Base-by-base conservation (phyloP, 345 rosid species). In the Linum tenue region DNA sequence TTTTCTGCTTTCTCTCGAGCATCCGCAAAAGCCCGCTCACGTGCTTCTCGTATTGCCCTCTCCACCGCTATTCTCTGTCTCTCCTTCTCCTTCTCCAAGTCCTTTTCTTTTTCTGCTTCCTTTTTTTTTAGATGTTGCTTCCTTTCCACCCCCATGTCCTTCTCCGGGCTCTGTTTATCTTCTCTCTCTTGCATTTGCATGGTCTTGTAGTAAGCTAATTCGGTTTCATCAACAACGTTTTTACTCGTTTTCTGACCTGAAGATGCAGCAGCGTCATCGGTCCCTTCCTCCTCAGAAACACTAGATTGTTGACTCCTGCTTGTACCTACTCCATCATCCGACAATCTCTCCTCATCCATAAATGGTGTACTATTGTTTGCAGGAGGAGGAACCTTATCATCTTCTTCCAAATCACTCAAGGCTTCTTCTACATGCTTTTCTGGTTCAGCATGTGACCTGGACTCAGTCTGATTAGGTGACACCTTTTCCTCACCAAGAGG, bases 21-120 rank as follows among this genome's bases (percentile, higher is more conserved):
- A 69, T 86, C 99, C 73, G 86, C 86, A 73, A 86, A 94, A 41
- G 97, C 97, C 68, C 98, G 84, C 83, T 83, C 95, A 39, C 96
- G 90, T 59, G 94, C 98, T 80, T 92, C 98, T 62, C 90, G 81
- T 36, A 92, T 86, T 62, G 92, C 98, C 79, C 96, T 86, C 75
- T 88, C 96, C 57, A 90, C 98, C 78, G 83, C 94, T 65, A 76
- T 51, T 75, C 97, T 82, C 75, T 87, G 95, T 64, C 77, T 88
- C 67, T 83, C 90, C 37, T 66, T 84, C 67, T 83, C 89, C 69
- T 75, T 76, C 70, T 80, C 87, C 14, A 48, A 3, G 53, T 48
- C 53, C 70, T 70, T 78, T 68, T 67, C 85, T 69, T 74, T 89
- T 66, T 64, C 72, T 67, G 78, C 85, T 67, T 85, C 84, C 64